Conservation (phyloP, 2,329 filamentous ascomycete genomes). For the Didymella glomerata region DNA sequence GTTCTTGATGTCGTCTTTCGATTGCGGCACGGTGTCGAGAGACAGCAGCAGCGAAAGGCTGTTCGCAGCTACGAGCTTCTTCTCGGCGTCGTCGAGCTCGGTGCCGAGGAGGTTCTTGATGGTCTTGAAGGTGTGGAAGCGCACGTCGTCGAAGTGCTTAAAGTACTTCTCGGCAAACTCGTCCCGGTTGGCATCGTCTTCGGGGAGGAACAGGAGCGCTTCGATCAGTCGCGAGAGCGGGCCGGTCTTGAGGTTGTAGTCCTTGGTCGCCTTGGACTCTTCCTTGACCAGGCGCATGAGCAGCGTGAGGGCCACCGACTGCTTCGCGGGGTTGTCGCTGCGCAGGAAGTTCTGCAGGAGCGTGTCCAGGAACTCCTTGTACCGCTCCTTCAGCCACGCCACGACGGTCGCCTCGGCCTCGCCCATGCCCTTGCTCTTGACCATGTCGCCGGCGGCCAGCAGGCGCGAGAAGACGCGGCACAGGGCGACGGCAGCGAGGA, state of each 20-base stretch:
- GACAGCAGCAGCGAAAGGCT: slow-evolving; percentile 69
- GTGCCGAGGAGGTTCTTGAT: slow-evolving; percentile 66
- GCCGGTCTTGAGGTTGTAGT: slow-evolving; percentile 72
- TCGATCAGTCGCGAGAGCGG: slow-evolving; percentile 73
- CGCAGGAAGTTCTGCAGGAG: slow-evolving; percentile 67
- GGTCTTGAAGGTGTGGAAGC: slow-evolving; percentile 80
- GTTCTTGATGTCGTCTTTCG: slow-evolving; percentile 70
- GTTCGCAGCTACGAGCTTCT: slow-evolving; percentile 54
- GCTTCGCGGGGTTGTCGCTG: slow-evolving; percentile 66
- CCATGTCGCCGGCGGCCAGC: slow-evolving; percentile 75
- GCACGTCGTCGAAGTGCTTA: slow-evolving; percentile 81
- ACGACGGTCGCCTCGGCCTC: slow-evolving; percentile 79
- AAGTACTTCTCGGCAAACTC: slow-evolving; percentile 82
- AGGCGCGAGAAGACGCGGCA: slow-evolving; percentile 87
- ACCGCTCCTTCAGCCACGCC: slow-evolving; percentile 79
- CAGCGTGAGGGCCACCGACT: slow-evolving; percentile 76
- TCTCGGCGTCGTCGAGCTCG: slow-evolving; percentile 33
- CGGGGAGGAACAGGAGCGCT: slow-evolving; percentile 66
- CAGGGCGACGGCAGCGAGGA: slow-evolving; percentile 79
- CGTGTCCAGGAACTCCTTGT: slow-evolving; percentile 72
- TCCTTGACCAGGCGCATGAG: slow-evolving; percentile 86
- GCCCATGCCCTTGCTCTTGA: slow-evolving; percentile 68
- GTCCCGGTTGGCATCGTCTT: slow-evolving; percentile 67
- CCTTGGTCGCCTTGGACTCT: slow-evolving; percentile 59
- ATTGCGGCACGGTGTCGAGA: slow-evolving; percentile 75